Conservation (phyloP, 257 asterid species). For the Fraxinus americana region DNA sequence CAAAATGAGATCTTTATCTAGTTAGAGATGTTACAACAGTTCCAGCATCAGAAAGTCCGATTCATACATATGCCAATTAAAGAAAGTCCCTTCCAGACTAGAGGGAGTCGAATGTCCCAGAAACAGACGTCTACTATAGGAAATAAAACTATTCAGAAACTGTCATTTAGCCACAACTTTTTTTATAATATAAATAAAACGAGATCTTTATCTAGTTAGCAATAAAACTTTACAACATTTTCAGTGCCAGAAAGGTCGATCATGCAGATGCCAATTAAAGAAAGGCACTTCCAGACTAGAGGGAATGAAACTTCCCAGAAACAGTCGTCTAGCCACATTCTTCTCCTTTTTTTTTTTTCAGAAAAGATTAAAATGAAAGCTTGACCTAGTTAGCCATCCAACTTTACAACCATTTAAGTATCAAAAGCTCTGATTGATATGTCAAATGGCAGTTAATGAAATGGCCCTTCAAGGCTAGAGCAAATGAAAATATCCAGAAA, state of each 20-base stretch:
- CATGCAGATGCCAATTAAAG: background rate
- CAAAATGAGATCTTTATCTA: background rate
- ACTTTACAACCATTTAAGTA: background rate
- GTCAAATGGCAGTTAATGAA: conserved; percentile 8
- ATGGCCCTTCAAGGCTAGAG: background rate
- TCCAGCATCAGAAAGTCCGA: background rate
- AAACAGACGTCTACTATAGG: background rate
- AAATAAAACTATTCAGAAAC: background rate
- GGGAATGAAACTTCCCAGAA: background rate
- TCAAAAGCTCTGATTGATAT: background rate
- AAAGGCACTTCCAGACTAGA: background rate
- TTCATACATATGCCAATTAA: background rate
- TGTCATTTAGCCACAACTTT: background rate
- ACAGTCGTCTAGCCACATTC: background rate
- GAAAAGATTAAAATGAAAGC: background rate
- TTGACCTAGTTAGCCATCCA: background rate
- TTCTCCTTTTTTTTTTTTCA: background rate
- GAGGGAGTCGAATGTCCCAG: background rate
- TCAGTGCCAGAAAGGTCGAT: background rate
- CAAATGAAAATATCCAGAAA: background rate
- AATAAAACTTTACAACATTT: background rate
- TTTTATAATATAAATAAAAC: background rate
- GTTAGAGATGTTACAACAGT: background rate
- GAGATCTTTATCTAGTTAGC: background rate
- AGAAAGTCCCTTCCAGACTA: background rate